Conservation (phyloP, 1,139 yeast species). For the Debaryomyces nepalensis region DNA sequence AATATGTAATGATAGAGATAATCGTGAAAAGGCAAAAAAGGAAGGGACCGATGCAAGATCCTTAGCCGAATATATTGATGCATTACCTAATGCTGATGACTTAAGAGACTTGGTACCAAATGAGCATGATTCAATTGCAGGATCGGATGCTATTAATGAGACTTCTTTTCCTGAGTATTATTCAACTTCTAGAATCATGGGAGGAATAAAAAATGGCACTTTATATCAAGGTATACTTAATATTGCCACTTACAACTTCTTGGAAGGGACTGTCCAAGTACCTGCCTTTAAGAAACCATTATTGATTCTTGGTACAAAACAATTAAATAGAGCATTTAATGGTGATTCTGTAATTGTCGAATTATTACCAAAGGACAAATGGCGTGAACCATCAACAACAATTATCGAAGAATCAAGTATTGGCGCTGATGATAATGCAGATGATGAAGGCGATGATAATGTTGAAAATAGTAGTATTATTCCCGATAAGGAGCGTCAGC, state of each 20-base stretch:
- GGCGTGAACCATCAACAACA: conserved; percentile 85
- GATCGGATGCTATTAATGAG: conserved; percentile 40
- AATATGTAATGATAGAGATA: conserved; percentile 78
- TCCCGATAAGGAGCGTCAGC: conserved; percentile 75
- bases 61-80: conserved; percentile 68
- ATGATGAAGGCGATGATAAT: conserved; percentile 50
- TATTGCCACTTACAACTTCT: conserved; percentile 82
- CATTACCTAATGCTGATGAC: conserved; percentile 74
- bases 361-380: conserved; percentile 78
- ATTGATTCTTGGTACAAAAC: conserved; percentile 78
- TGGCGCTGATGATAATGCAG: conserved; percentile 66
- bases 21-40: conserved; percentile 58
- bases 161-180: conserved; percentile 78
- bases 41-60: conserved; percentile 62
- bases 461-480: conserved; percentile 53
- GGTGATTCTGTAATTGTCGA: conserved; percentile 94
- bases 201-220: conserved; percentile 87
- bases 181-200: conserved; percentile 80
- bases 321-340: conserved; percentile 86
- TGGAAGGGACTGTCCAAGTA: conserved; percentile 83
- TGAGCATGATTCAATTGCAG: conserved; percentile 35
- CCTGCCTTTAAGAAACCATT: conserved; percentile 82
- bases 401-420: conserved; percentile 75
- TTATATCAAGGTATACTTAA: conserved; percentile 83
- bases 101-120: conserved; percentile 82